phyloP scores from a whole-genome alignment of 345 rosid genomes.

The Toxicodendron radicans region DNA sequence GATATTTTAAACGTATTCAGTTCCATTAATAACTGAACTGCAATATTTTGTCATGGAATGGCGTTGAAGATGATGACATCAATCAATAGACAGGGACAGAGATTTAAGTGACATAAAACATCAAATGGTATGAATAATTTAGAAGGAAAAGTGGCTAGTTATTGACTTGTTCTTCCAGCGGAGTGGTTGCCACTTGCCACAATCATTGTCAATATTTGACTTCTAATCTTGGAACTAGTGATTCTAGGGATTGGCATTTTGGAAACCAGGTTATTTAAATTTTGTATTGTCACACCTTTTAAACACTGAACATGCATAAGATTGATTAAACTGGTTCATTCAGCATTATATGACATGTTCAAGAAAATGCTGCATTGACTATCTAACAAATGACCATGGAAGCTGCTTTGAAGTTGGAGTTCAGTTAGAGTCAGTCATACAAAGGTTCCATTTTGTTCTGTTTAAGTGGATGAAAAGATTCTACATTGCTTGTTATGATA shows the following conservation, averaged over 20 bases:
- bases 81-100: background rate
- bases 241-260: background rate
- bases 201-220: too few relatives aligned
- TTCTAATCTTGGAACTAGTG: background rate
- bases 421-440: background rate
- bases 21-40: background rate
- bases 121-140: background rate
- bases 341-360: background rate
- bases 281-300: background rate
- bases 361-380: background rate
- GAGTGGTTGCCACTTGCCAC: background rate
- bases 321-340: background rate
- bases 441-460: background rate
- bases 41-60: background rate
- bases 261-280: background rate
- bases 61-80: background rate
- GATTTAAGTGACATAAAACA: background rate
- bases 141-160: background rate
- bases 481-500: background rate
- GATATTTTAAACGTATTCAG: background rate
- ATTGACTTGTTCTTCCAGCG: background rate
- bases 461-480: background rate
- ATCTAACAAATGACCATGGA: background rate
- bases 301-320: background rate
- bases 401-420: background rate